phyloP scores from a whole-genome alignment of 2,329 filamentous ascomycete species.

The Scytalidium lignicola region DNA sequence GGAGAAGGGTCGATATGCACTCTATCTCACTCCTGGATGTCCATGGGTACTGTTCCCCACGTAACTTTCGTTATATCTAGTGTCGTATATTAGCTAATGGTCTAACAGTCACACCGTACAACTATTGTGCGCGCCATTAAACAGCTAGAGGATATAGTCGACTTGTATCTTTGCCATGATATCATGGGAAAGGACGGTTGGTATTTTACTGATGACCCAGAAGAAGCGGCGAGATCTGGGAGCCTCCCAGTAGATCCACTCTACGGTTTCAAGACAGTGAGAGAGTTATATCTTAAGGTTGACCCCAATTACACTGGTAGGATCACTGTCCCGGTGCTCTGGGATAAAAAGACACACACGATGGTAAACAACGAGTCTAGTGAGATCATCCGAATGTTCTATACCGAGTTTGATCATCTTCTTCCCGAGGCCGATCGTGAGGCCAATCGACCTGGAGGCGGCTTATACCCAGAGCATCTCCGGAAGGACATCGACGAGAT shows the following conservation, averaged over 20 bases:
- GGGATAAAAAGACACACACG: slow-evolving; percentile 57
- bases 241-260: slow-evolving; percentile 8
- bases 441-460: slow-evolving; percentile 2
- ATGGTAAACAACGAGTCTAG: slow-evolving; percentile 77
- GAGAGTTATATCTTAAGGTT: slow-evolving; percentile 60
- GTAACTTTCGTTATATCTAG: too few relatives aligned
- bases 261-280: slow-evolving; percentile 55
- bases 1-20: slow-evolving; percentile 81
- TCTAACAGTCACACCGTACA: background rate
- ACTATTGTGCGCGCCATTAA: background rate
- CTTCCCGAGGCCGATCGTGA: slow-evolving; percentile 7
- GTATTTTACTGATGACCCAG: slow-evolving; percentile 12
- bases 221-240: slow-evolving; percentile 4
- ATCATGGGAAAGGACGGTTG: slow-evolving; percentile 7
- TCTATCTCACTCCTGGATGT: background rate
- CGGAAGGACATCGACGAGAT: slow-evolving; percentile 9
- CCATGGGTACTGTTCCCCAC: background rate
- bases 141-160: background rate
- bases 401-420: slow-evolving; percentile 41
- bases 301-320: slow-evolving; percentile 57
- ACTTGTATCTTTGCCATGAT: slow-evolving; percentile 6
- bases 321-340: slow-evolving; percentile 70
- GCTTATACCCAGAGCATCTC: slow-evolving; percentile 4
- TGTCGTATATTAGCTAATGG: too few relatives aligned
- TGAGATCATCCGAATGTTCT: slow-evolving; percentile 79